These are phyloP conservation scores for Nakaseomyces nivariensis DNA, from an alignment of 1,139 yeast species.

Conservation along the genomic window DNA sequence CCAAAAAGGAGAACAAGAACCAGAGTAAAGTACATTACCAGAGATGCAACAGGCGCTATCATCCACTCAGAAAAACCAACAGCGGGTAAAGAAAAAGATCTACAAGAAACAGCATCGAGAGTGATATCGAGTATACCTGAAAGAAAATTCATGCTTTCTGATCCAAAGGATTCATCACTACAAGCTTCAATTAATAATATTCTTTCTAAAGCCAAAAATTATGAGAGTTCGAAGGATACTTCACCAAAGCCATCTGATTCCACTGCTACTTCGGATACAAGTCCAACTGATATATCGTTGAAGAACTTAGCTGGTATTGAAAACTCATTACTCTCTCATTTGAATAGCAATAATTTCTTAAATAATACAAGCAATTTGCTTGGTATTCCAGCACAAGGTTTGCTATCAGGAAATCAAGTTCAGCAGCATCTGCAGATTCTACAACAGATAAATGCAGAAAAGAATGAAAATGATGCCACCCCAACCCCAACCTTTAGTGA, in stretches of 20 bases:
- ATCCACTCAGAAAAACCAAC: not conserved
- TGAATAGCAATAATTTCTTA: not conserved
- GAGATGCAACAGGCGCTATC: slow-evolving; percentile 9
- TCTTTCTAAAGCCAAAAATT: not conserved
- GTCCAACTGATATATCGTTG: not conserved
- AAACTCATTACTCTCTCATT: not conserved
- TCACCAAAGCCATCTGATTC: not conserved
- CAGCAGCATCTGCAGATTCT: slow-evolving; percentile 1
- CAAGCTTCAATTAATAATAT: slow-evolving; percentile 1
- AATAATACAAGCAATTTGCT: not conserved
- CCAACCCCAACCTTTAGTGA: not conserved
- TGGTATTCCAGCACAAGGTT: not conserved
- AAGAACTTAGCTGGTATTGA: slow-evolving; percentile 1
- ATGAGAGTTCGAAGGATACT: not conserved
- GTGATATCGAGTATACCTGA: not conserved
- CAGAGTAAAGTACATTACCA: slow-evolving; percentile 13
- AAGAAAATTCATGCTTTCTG: not conserved
- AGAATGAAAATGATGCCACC: not conserved
- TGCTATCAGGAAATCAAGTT: slow-evolving; percentile 1
- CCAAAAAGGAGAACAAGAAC: slow-evolving; percentile 10
- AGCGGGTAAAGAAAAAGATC: not conserved
- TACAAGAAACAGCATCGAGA: not conserved
- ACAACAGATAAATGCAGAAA: slow-evolving; percentile 1
- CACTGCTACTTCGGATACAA: not conserved
- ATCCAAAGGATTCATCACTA: slow-evolving; percentile 1